These are phyloP conservation scores for Fistulifera pelliculosa DNA, from an alignment of 108 stramenopile genomes.

Conservation along the genomic window DNA sequence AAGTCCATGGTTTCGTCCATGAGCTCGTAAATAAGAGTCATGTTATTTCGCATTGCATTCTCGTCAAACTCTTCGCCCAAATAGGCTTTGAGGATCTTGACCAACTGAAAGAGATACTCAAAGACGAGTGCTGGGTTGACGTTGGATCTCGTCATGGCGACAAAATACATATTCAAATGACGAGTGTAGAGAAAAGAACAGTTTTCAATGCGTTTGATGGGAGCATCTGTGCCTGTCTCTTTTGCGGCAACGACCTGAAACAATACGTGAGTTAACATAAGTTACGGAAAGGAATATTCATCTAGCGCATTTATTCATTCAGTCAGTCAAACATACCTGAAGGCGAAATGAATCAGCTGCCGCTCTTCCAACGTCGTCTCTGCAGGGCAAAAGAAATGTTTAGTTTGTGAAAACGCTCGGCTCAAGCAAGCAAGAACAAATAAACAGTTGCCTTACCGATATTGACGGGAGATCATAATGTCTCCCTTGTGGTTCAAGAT, in stretches of 20 bases:
- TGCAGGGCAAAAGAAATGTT: constrained; percentile 13
- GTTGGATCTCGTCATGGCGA: constrained; percentile 93
- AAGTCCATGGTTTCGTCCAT: constrained; percentile 99
- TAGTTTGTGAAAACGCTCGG: constrained; percentile 1
- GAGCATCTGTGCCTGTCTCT: constrained; percentile 92
- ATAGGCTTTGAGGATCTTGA: constrained; percentile 93
- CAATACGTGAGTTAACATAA: too few species aligned
- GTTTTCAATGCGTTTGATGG: constrained; percentile 90
- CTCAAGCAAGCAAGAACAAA: constrained; percentile 5
- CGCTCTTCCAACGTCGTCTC: constrained; percentile 82
- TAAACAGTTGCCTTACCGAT: constrained; percentile 32
- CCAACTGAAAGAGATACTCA: constrained; percentile 93
- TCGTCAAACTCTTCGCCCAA: constrained; percentile 97
- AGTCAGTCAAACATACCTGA: constrained; percentile 50
- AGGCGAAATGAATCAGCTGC: constrained; percentile 84
- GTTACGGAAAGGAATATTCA: too few species aligned
- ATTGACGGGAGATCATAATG: constrained; percentile 89
- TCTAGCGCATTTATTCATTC: too few species aligned
- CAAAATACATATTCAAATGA: constrained; percentile 95
- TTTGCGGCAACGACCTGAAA: constrained; percentile 95
- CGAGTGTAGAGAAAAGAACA: constrained; percentile 96
- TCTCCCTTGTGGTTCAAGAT: constrained; percentile 89
- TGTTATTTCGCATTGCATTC: constrained; percentile 91
- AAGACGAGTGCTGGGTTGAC: constrained; percentile 96
- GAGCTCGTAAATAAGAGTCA: constrained; percentile 98